These are phyloP conservation scores for Rhodotorula sp. DNA, from an alignment of 1,284 basidiomycete genomes.

Conservation along the genomic window DNA sequence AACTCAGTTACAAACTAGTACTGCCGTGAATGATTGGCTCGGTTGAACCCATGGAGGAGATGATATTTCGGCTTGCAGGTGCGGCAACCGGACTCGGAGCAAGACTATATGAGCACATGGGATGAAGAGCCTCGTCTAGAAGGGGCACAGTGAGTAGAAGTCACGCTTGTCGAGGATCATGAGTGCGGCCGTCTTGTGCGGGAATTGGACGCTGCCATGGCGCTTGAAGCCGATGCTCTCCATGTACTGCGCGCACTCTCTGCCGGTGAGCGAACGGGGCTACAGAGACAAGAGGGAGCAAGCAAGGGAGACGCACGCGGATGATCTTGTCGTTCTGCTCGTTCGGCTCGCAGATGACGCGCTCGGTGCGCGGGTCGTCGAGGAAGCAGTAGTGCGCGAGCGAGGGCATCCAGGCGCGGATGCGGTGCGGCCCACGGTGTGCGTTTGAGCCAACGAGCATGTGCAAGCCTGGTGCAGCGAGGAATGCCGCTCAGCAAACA, in stretches of 20 bases:
- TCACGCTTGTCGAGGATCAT: slow-evolving; percentile 43
- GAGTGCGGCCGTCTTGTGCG: slow-evolving; percentile 44
- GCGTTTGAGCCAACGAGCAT: slow-evolving; percentile 43
- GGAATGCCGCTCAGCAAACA: slow-evolving; percentile 48
- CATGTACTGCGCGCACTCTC: slow-evolving; percentile 34
- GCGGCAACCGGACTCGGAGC: neutral
- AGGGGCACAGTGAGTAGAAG: slow-evolving; percentile 40
- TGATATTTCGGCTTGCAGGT: neutral
- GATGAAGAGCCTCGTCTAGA: slow-evolving; percentile 14
- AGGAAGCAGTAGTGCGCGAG: slow-evolving; percentile 59
- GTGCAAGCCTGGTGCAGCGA: slow-evolving; percentile 50
- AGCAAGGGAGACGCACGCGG: slow-evolving; percentile 10
- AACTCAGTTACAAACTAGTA: neutral
- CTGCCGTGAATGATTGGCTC: neutral
- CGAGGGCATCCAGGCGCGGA: slow-evolving; percentile 57
- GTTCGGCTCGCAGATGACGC: slow-evolving; percentile 58
- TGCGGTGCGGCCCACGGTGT: slow-evolving; percentile 47
- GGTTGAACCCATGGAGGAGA: neutral
- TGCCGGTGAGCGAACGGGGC: neutral
- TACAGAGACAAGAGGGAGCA: neutral
- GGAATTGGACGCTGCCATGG: slow-evolving; percentile 41
- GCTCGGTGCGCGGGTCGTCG: slow-evolving; percentile 56
- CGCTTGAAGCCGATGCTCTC: slow-evolving; percentile 43
- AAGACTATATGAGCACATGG: neutral
- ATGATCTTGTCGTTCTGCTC: slow-evolving; percentile 44